These are phyloP conservation scores for Mycosphaerelloides madeirae DNA, from an alignment of 2,329 filamentous ascomycete genomes.

Conservation along the genomic window DNA sequence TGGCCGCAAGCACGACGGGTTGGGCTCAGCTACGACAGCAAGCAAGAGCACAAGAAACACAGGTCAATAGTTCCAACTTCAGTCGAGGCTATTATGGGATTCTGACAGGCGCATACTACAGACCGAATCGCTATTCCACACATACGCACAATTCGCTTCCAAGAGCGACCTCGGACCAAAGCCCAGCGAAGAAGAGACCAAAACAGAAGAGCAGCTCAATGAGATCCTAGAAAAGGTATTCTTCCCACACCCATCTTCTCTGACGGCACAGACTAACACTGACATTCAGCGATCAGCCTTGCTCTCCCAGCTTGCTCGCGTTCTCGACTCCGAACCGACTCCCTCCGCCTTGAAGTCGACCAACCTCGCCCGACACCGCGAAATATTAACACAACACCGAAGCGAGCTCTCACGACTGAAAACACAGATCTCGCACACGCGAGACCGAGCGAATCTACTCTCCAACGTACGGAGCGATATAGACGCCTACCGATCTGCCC, in stretches of 20 bases:
- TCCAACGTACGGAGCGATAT: conserved; percentile 90
- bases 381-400: conserved; percentile 81
- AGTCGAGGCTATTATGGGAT: conserved; percentile 8
- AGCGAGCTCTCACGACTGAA: conserved; percentile 75
- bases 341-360: conserved; percentile 95
- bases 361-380: conserved; percentile 85
- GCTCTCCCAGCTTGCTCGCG: conserved; percentile 74
- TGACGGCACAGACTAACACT: conserved; percentile 1
- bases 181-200: conserved; percentile 76
- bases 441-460: conserved; percentile 84
- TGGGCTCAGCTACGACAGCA: conserved; percentile 96
- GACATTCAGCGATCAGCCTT: conserved; percentile 67
- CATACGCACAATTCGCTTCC: conserved; percentile 85
- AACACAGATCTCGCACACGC: conserved; percentile 67
- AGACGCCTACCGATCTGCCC: conserved; percentile 67
- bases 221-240: conserved; percentile 76
- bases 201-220: conserved; percentile 74
- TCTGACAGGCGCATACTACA: conserved; percentile 35
- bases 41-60: conserved; percentile 79
- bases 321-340: conserved; percentile 89
- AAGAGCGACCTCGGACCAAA: conserved; percentile 74
- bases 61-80: conserved; percentile 53
- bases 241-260: neutral
- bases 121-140: conserved; percentile 80
- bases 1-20: conserved; percentile 46